phyloP scores from a whole-genome alignment of 1,139 yeast species.

The Eremothecium cymbalariae region DNA sequence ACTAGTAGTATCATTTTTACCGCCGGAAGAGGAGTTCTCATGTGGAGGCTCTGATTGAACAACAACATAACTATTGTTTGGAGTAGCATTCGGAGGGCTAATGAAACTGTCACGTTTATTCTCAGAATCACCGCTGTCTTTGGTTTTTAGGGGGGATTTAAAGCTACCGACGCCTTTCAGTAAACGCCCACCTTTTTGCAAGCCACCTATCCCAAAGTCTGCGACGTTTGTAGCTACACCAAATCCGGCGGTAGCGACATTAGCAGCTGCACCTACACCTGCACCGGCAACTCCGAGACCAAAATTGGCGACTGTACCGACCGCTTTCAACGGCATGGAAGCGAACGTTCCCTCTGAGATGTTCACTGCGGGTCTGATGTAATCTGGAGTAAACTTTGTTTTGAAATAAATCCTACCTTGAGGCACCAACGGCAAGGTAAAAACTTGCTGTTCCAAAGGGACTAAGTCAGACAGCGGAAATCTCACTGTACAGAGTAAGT shows the following conservation, averaged over 20 bases:
- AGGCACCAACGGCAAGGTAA: slow-evolving; percentile 46
- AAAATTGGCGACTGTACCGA: slow-evolving; percentile 35
- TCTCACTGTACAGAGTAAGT: slow-evolving; percentile 44
- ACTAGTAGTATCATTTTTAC: slow-evolving; percentile 12
- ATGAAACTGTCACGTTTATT: slow-evolving; percentile 3
- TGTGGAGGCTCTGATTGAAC: slow-evolving; percentile 15
- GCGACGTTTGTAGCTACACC: slow-evolving; percentile 22
- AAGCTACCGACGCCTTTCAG: slow-evolving; percentile 25
- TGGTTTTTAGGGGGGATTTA: slow-evolving; percentile 9
- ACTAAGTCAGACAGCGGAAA: slow-evolving; percentile 45
- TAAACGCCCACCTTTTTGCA: slow-evolving; percentile 40
- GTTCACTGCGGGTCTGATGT: slow-evolving; percentile 51
- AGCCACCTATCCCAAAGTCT: slow-evolving; percentile 35
- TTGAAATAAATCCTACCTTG: slow-evolving; percentile 51
- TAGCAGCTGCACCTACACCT: slow-evolving; percentile 33
- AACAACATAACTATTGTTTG: slow-evolving; percentile 24
- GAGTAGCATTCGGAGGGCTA: slow-evolving; percentile 15
- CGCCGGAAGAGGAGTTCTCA: slow-evolving; percentile 2
- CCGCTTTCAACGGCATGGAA: slow-evolving; percentile 44
- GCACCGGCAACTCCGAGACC: slow-evolving; percentile 35
- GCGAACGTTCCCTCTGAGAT: slow-evolving; percentile 38
- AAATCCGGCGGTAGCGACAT: slow-evolving; percentile 32
- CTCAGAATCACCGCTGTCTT: slow-evolving; percentile 5
- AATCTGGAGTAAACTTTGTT: slow-evolving; percentile 56
- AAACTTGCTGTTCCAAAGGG: slow-evolving; percentile 39